Base-by-base conservation (phyloP, 2,329 filamentous ascomycete genomes). In the Aspergillus sp. region DNA sequence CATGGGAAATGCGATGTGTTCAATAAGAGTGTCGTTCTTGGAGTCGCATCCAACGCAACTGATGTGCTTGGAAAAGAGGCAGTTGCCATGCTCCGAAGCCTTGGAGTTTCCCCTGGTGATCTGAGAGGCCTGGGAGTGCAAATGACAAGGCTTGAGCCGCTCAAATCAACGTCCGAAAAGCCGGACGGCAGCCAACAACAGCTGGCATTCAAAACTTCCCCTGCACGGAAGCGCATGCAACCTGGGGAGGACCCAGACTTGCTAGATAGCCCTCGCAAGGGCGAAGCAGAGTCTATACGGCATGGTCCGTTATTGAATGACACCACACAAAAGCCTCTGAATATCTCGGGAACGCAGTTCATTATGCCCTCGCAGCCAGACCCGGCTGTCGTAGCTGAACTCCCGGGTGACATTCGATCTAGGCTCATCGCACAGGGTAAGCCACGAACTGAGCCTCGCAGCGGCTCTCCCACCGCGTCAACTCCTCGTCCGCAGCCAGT, bases 1-100 rank as follows among this genome's bases (percentile, higher is more conserved):
- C 95, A 98, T 74, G 95, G 95, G 1, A 93, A 92, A 74, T 99
- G 95, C 69, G 95, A 99, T 70, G 90, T 87, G 0, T 96, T 93
- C 79, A 98, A 91, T 78, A 98, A 96, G 73, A 96, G 91, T 66
- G 75, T 89, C 8, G 73, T 86, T 2, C 88, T 99, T 59, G 93
- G 93, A 1, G 86, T 97, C 15, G 87, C 93, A 4, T 98, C 93
- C 0, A 89, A 96, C 70, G 83, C 86, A 51, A 82, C 84, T 27
- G 85, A 89, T 27, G 73, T 84, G 1, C 82, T 98, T 40, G 86
- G 86, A 0, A 92, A 89, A 69, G 93, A 98, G 73, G 90, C 92
- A 0, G 80, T 96, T n/a, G 87, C 88, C 0, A 89, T 97, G 51
- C 76, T 99, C 54, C 87, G 89, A 54, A 87, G 89, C 2, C 93